Percentiles rank a stretch among this genome's conserved stretches.
These are phyloP conservation scores for Leptographium radiaticola DNA, from an alignment of 2,329 filamentous ascomycete genomes.

Conservation along the genomic window DNA sequence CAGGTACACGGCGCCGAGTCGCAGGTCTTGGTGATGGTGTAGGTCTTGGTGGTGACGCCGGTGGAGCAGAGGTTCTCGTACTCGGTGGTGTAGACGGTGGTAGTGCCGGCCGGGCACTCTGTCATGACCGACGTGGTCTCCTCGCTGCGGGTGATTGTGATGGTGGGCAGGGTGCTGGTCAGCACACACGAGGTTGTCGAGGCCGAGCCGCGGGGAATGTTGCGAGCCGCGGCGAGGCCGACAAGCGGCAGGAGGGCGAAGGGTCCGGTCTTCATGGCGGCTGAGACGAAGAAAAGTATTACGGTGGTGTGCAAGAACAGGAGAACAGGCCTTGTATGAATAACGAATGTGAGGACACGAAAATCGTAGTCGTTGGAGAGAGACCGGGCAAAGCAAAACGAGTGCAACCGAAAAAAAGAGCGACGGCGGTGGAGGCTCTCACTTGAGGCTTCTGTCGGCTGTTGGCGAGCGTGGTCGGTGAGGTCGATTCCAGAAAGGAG, in stretches of 20 bases:
- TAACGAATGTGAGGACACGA: too few relatives aligned
- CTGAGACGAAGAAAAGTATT: not conserved
- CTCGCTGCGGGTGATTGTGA: conserved; percentile 6
- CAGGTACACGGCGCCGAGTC: conserved; percentile 5
- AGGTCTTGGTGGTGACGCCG: conserved; percentile 7
- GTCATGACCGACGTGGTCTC: not conserved
- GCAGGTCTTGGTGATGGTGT: conserved; percentile 13
- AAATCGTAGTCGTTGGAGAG: too few relatives aligned
- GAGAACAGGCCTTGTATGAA: not conserved
- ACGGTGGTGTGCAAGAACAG: not conserved
- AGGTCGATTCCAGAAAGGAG: not conserved
- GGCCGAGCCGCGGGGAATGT: not conserved
- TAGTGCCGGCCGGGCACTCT: conserved; percentile 1
- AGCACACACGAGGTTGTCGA: not conserved
- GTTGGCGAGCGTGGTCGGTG: not conserved
- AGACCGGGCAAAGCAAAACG: too few relatives aligned
- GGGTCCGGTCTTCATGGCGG: not conserved
- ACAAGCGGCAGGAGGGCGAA: not conserved
- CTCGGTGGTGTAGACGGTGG: conserved; percentile 7
- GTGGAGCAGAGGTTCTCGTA: conserved; percentile 8
- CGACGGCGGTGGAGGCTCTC: too few relatives aligned
- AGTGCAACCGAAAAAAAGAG: too few relatives aligned
- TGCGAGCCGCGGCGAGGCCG: not conserved
- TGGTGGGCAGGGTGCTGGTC: conserved; percentile 7
- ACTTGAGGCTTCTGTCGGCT: too few relatives aligned